Evolutionary conservation across 306 rosid genomes (phyloP).

Genomic region (Ochetophila trinervis): DNA sequence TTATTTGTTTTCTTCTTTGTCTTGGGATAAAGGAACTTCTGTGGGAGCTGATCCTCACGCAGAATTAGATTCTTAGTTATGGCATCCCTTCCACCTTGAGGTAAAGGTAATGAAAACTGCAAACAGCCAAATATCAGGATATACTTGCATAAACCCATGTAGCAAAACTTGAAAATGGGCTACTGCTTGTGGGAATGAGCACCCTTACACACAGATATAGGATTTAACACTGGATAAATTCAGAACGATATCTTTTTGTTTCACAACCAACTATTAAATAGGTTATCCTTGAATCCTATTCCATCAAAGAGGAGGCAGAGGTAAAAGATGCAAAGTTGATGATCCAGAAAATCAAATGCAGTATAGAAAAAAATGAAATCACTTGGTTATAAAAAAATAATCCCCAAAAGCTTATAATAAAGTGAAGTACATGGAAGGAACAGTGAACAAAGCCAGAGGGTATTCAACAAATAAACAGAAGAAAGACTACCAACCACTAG

Average conservation of each 20-base stretch:
- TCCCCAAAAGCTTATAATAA: no score
- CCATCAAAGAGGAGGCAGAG: no score
- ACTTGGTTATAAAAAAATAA: no score
- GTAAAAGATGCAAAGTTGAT: no score
- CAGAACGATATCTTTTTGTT: neutral
- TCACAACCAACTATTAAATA: neutral
- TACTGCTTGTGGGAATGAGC: neutral
- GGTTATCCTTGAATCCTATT: neutral
- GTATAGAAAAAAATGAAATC: no score
- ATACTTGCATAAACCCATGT: slow-evolving; percentile 5
- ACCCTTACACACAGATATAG: neutral
- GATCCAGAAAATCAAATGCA: no score
- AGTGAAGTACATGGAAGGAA: no score
- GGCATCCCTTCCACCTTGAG: slow-evolving; percentile 89
- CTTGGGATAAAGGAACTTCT: slow-evolving; percentile 74
- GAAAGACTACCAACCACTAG: neutral
- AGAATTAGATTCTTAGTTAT: slow-evolving; percentile 74
- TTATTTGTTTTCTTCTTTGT: slow-evolving; percentile 71
- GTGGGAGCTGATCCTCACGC: slow-evolving; percentile 98
- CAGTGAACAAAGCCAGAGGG: no score
- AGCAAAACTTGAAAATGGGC: neutral
- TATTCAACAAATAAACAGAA: no score
- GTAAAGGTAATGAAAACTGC: slow-evolving; percentile 86
- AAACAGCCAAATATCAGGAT: slow-evolving; percentile 29
- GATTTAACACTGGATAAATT: neutral